phyloP scores from a whole-genome alignment of 352 stramenopile genomes.

The Pythium apleroticum region DNA sequence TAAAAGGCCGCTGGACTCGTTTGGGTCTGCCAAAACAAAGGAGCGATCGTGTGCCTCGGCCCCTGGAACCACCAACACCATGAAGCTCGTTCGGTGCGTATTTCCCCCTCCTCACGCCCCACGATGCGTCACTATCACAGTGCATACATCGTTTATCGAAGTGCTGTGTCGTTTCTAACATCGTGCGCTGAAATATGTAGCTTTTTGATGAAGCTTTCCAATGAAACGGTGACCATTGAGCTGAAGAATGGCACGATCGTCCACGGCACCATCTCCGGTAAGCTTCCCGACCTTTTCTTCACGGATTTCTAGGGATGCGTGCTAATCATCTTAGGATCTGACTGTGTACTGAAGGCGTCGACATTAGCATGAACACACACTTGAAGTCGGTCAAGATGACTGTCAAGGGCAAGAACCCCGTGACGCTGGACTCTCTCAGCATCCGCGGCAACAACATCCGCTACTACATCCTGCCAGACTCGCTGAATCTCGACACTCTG shows the following conservation, averaged over 20 bases:
- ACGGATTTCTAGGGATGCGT: not conserved
- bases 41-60: not conserved
- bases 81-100: constrained; percentile 46
- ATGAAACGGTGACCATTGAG: constrained; percentile 99
- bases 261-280: constrained; percentile 96
- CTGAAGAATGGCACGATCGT: constrained; percentile 99
- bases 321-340: constrained; percentile 2
- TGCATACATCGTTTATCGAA: not conserved
- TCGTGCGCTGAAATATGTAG: constrained; percentile 32
- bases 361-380: constrained; percentile 99
- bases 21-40: not conserved
- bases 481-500: constrained; percentile 98
- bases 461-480: constrained; percentile 94
- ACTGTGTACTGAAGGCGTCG: constrained; percentile 80
- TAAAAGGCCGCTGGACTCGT: not conserved
- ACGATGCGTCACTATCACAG: not conserved
- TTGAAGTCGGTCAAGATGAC: constrained; percentile 98
- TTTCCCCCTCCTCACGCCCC: not conserved
- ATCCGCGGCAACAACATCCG: constrained; percentile 99
- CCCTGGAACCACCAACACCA: constrained; percentile 27
- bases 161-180: not conserved
- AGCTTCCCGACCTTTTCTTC: constrained; percentile 12
- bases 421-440: constrained; percentile 96
- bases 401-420: constrained; percentile 97
- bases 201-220: constrained; percentile 98